Conservation (phyloP, 768 basidiomycete genomes). For the Leccinum boreale region DNA sequence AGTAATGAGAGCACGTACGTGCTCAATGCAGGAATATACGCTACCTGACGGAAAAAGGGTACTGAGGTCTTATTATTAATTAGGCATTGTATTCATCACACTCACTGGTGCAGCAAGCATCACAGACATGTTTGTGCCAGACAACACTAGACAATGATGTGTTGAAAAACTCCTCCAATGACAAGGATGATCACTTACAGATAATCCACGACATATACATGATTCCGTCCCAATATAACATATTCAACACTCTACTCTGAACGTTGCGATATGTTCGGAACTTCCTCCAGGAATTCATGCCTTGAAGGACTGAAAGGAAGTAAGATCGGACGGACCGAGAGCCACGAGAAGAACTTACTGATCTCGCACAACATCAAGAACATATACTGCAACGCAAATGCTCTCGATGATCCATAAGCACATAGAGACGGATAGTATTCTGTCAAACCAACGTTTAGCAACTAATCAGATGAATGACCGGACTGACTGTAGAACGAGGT, state of each 20-base stretch:
- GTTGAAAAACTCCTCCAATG: too few species aligned
- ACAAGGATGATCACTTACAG: too few species aligned
- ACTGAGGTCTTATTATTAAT: background rate
- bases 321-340: too few species aligned
- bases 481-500: too few species aligned
- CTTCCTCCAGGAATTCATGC: too few species aligned
- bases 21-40: slow-evolving; percentile 15
- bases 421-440: slow-evolving; percentile 21
- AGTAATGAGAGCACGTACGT: slow-evolving; percentile 16
- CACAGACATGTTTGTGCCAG: too few species aligned
- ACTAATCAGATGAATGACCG: background rate
- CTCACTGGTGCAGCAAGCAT: slow-evolving; percentile 12
- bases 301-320: too few species aligned
- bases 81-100: background rate
- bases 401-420: slow-evolving; percentile 17
- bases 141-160: too few species aligned
- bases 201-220: too few species aligned
- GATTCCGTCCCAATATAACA: too few species aligned
- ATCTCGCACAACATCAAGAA: slow-evolving; percentile 21
- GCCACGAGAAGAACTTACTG: slow-evolving; percentile 4
- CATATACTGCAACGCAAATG: slow-evolving; percentile 8
- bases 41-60: slow-evolving; percentile 1
- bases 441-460: background rate
- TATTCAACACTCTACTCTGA: too few species aligned
- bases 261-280: too few species aligned